Evolutionary conservation across 2,329 filamentous ascomycete species (phyloP).

Genomic region (Macrophomina phaseolina): DNA sequence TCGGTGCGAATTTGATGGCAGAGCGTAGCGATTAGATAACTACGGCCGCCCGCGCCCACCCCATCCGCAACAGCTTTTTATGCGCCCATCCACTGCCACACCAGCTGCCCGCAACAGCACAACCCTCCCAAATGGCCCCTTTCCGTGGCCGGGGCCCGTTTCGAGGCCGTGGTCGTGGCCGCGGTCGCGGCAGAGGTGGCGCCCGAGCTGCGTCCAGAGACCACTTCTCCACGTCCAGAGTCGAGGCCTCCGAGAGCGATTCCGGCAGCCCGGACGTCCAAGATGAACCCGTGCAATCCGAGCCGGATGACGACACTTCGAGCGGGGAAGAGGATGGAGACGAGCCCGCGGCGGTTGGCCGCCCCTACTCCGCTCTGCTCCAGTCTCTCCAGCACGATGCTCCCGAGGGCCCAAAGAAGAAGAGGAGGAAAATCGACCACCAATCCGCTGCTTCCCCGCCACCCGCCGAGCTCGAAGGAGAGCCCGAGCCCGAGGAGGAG

Average conservation of each 20-base stretch:
- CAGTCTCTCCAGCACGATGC: conserved; percentile 57
- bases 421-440: conserved; percentile 58
- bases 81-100: neutral
- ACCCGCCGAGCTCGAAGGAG: conserved; percentile 30
- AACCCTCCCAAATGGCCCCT: conserved; percentile 2
- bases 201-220: neutral
- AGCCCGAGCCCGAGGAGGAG: conserved; percentile 34
- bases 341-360: conserved; percentile 34
- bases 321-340: conserved; percentile 39
- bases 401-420: conserved; percentile 54
- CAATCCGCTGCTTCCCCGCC: conserved; percentile 20
- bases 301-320: conserved; percentile 22
- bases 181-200: conserved; percentile 27
- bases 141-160: conserved; percentile 38
- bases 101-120: neutral
- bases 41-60: conserved; percentile 15
- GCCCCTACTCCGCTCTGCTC: conserved; percentile 63
- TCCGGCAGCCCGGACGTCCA: conserved; percentile 34
- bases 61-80: conserved; percentile 19
- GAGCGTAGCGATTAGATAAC: conserved; percentile 27
- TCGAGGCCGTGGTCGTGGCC: conserved; percentile 31
- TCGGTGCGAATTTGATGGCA: conserved; percentile 24
- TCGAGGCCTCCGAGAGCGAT: conserved; percentile 30
- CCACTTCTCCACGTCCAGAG: conserved; percentile 28
- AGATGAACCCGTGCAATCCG: conserved; percentile 33